A percentile compares a stretch with the other conserved stretches of the same genome.
phyloP scores from a whole-genome alignment of 306 rosid species.

The Quillaja saponaria region DNA sequence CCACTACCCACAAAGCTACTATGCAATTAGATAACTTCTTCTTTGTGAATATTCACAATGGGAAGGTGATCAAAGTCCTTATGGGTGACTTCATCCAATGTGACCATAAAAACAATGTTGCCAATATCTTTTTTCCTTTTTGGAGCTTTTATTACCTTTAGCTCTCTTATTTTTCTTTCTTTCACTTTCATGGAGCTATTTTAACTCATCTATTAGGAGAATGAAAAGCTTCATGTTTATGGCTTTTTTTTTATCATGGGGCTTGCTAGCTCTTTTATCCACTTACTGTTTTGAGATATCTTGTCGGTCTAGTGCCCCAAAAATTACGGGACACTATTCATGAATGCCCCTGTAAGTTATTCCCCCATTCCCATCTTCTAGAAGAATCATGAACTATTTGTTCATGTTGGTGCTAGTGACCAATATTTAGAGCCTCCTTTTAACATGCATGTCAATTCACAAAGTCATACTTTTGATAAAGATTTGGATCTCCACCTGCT shows the following conservation, averaged over 20 bases:
- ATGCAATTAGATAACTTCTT: constrained; percentile 16
- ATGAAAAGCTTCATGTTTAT: constrained; percentile 40
- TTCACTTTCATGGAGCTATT: constrained; percentile 33
- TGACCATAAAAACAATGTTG: constrained; percentile 29
- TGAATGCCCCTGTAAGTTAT: constrained; percentile 31
- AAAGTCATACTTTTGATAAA: constrained; percentile 13
- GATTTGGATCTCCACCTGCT: constrained; percentile 8
- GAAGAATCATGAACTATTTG: constrained; percentile 37
- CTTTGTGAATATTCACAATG: constrained; percentile 16
- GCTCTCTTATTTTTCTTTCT: constrained; percentile 30
- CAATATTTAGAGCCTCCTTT: constrained; percentile 10
- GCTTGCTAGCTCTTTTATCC: constrained; percentile 38
- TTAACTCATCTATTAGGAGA: constrained; percentile 28
- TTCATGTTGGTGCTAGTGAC: background rate
- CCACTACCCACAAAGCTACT: constrained; percentile 20
- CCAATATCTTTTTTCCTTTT: constrained; percentile 37
- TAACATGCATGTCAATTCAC: constrained; percentile 26
- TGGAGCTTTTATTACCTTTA: constrained; percentile 39
- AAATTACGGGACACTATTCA: constrained; percentile 49
- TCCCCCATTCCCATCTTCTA: constrained; percentile 28
- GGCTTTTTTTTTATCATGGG: constrained; percentile 36
- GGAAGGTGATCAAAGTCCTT: constrained; percentile 35
- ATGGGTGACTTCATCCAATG: constrained; percentile 30
- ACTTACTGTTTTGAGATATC: constrained; percentile 45
- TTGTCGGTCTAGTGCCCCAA: constrained; percentile 64